Base-by-base conservation (phyloP, 176 grass and related monocot species). In the Leersia perrieri region DNA sequence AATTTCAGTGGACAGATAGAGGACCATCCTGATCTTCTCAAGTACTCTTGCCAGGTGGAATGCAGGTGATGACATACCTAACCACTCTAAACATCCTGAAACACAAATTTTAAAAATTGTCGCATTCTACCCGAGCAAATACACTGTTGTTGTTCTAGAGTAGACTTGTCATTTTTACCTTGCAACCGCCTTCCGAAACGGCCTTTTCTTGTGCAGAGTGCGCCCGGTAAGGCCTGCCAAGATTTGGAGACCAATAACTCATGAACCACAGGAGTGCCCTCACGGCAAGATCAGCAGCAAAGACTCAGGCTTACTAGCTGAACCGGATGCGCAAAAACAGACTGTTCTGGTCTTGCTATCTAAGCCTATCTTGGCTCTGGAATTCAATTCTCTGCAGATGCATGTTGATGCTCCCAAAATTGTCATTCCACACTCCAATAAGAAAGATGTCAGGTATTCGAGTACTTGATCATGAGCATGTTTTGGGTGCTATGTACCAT, bases 331-430 rank as follows among this genome's bases (percentile, higher is more conserved):
- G 18, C 60, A 84, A 63, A 85, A 36, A 4, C 80, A 61, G n/a
- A 91, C 90, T 66, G 84, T 93, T 73, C 66, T 81, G 1, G 87
- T 99, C 32, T 81, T 99, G 53, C 70, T 99, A 28, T 99, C 96
- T 7, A 93, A 78, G 76, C 96, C 96, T 11, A 79, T 99, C 39
- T 83, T 95, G 20, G 92, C 96, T 40, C 77, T 95, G 42, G 85
- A 98, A n/a, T 98, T 98, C 84, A 95, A 60, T 57, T 86, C 82
- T 79, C 87, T 98, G 32, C 77, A 71, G 64, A 99, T 99, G 96
- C 77, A 82, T 38, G 92, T 95, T 15, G 90, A 87, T 63, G 96
- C 96, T 82, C 92, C 90, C 0, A 90, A 72, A 25, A 44, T 77
- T 9, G 39, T 84, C 15, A 38, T 77, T 84, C 75, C 90, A 4